Evolutionary conservation across 441 rosid genomes (phyloP), one percentile per base, ranked within the genome.

Genomic region (Corymbia citriodora): DNA sequence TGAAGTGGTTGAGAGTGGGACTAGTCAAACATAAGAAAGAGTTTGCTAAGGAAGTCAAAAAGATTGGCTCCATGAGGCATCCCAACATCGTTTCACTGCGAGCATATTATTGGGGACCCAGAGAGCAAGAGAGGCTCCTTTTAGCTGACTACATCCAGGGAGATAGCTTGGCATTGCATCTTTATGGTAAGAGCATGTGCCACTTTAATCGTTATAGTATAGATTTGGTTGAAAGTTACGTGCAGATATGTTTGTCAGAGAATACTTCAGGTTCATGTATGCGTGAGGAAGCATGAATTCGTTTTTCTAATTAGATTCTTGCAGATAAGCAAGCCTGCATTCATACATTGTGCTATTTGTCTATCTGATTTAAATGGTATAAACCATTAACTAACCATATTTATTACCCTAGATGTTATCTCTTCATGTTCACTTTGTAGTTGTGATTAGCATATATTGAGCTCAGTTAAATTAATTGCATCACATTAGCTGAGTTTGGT

Each of bases 101-200:
- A 90, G 99, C 99, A 14, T 98, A 96, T 93, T 98, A 98, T 89
- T 96, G 99, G 98, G 99, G 99, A 12, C 99, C 98, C 55, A 95
- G 98, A 91, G 99, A 97, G 92, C 99, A 97, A 90, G 99, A 98
- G 92, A 93, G 99, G 91, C 99, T 97, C 92, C 98, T 98, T 88
- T 93, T 97, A 27, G 96, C 99, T 40, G 98, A 97, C 92, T 98
- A 95, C 93, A 92, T 95, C 88, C 95, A 92, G 40, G 98, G 98
- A 86, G 99, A 97, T 93, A 97, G 99, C 95, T 94, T 98, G 94
- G 97, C 98, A 65, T 91, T 95, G 89, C 99, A 96, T 95, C 96
- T 97, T 59, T 97, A 98, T 85, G 99, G 99, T 98, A 91, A 96
- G 96, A 92, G 87, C 85, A 88, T 89, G 54, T 59, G 33, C 87